Evolutionary conservation across 768 basidiomycete genomes (phyloP).

Genomic region (Pluteus cervinus): DNA sequence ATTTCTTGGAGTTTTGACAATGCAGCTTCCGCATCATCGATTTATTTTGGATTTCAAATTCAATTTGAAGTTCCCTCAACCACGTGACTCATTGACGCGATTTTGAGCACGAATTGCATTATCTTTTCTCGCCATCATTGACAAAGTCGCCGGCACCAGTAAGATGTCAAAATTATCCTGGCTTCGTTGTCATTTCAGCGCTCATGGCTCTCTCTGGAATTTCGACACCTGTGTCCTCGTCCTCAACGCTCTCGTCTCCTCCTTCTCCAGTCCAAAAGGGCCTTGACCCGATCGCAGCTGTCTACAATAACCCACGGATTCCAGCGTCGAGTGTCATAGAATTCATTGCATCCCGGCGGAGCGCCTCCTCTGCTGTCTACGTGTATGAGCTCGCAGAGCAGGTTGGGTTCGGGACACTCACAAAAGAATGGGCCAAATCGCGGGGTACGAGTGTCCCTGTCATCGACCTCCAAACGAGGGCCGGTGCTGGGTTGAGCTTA

Average conservation of each 20-base stretch:
- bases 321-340: constrained; percentile 65
- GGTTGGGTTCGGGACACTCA: constrained; percentile 71
- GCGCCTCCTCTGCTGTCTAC: constrained; percentile 63
- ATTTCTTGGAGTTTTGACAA: neutral
- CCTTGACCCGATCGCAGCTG: constrained; percentile 16
- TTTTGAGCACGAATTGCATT: constrained; percentile 34
- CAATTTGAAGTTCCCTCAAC: no score
- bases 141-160: constrained; percentile 11
- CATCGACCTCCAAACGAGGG: constrained; percentile 71
- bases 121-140: constrained; percentile 14
- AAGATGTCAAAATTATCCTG: constrained; percentile 5
- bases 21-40: neutral
- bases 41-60: constrained; percentile 4
- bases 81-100: constrained; percentile 33
- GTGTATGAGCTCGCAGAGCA: constrained; percentile 82
- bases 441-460: constrained; percentile 42
- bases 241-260: constrained; percentile 32
- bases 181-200: constrained; percentile 1
- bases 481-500: constrained; percentile 77
- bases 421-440: constrained; percentile 56
- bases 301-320: constrained; percentile 36
- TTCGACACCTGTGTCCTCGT: constrained; percentile 35
- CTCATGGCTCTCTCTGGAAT: constrained; percentile 20
- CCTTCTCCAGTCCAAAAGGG: constrained; percentile 26
- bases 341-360: constrained; percentile 51